Base-by-base conservation (phyloP, 2,329 filamentous ascomycete genomes). In the Macroventuria anomochaeta region DNA sequence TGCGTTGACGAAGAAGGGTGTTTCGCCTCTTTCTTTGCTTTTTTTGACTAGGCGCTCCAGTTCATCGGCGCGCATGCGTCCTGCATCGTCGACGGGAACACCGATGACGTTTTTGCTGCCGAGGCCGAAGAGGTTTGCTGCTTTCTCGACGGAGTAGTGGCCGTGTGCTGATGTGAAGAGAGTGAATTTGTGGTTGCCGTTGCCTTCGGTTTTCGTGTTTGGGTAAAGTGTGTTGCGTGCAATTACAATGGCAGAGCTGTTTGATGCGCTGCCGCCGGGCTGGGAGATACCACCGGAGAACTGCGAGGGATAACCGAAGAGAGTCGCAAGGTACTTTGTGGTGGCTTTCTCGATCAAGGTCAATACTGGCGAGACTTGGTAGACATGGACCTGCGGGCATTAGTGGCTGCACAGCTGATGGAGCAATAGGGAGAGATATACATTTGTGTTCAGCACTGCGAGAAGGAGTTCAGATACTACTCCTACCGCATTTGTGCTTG, bases 61-160 rank as follows among this genome's bases (percentile, higher is more conserved):
- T 13, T 84, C 84, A 0, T 77, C 69, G 0, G 88, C 81, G 21
- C 85, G 80, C 87, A 97, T 96, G 42, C 85, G 80, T 0, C 93
- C 93, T 10, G 78, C 66, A 0, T 75, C 72, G 71, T 97, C 91
- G 18, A 96, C 85, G 3, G 89, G 83, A 0, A 97, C 88, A 21
- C 81, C 70, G 74, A 88, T 85, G 21, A 96, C 92, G 58, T 85
- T 85, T 17, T 81, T 79, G 23, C 85, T 87, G 8, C 95, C 95
- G 31, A 99, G 83, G 0, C 95, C 95, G 65, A 89, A 88, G 69
- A 93, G 89, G 70, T 93, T 88, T n/a, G 93, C 93, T 2, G 92
- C 93, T 77, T 97, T 97, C 68, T 96, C 91, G 21, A 97, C 85
- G 5, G 88, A 93, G 79, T 97, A 99, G 80, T 97, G 95, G 0